Evolutionary conservation across 331 rosid genomes (phyloP), one percentile per base, ranked within the genome.

Genomic region (Cydonia oblonga): DNA sequence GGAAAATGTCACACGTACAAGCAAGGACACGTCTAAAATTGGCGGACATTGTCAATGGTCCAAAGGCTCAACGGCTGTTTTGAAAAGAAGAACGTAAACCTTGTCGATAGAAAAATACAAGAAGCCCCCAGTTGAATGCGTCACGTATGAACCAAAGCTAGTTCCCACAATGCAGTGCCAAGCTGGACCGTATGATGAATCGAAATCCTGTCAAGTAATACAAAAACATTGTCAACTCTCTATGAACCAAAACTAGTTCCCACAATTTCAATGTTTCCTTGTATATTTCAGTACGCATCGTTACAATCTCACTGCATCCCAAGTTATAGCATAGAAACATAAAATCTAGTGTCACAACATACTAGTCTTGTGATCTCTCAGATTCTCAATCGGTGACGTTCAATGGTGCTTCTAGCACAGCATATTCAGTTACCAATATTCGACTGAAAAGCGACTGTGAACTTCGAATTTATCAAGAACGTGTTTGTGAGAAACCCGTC

Each of bases 101-200:
- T 93, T 93, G 84, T 93, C 97, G n/a, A 93, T 89, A 15, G 97
- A 93, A 74, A 93, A 93, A 81, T 89, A 93, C 85, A 91, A 76
- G 86, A 93, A 91, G 40, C 96, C 97, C 9, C 98, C 98, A 3
- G 80, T 62, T 52, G 97, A 91, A 79, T 91, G 97, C 23, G 98
- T 93, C 18, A 93, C 97, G 72, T 89, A 93, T 14, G 98, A 93
- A n/a, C 98, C 98, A 79, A 93, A 93, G 86, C 98, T 91, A 54
- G 92, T 89, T 18, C 98, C 98, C 29, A 93, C 98, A 57, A 93
- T 91, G 90, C 98, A 93, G 76, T 93, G 98, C 97, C 98, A 93
- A 54, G 98, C 98, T 20, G 96, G 97, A 56, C 98, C 98, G 71
- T 87, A 91, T 3, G 87, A 71, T 38, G 92, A 81, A 76, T 93